Conservation (phyloP, 2,329 filamentous ascomycete species). For the Graphiopsis chlorocephala region DNA sequence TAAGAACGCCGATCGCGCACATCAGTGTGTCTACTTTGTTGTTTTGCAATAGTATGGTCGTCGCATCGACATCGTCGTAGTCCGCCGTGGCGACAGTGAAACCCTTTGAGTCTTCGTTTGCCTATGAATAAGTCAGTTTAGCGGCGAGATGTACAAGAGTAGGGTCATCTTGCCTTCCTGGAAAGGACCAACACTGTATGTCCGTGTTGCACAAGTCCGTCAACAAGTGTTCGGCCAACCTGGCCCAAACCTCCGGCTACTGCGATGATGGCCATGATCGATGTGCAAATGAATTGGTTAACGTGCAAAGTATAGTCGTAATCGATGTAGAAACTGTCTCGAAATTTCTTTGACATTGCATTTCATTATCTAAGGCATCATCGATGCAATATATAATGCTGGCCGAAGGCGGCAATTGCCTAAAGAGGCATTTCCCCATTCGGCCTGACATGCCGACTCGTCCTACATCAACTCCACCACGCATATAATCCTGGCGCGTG, state of each 20-base stretch:
- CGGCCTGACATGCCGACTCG: background rate
- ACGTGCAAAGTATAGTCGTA: background rate
- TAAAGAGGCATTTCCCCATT: background rate
- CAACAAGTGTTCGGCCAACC: slow-evolving; percentile 21
- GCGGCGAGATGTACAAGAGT: too few species aligned
- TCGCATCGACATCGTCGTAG: background rate
- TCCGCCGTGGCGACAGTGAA: slow-evolving; percentile 13
- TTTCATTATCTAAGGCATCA: background rate
- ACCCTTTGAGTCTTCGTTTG: background rate
- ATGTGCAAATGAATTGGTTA: background rate
- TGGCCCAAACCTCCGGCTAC: slow-evolving; percentile 24
- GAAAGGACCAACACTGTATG: slow-evolving; percentile 21
- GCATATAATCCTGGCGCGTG: background rate
- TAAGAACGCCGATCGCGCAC: slow-evolving; percentile 18
- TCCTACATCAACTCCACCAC: background rate
- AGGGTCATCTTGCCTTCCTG: slow-evolving; percentile 4
- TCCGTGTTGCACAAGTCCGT: slow-evolving; percentile 18
- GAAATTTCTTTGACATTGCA: background rate
- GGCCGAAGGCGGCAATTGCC: background rate
- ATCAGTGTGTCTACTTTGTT: slow-evolving; percentile 21
- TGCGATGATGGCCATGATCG: slow-evolving; percentile 22
- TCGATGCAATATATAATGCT: background rate
- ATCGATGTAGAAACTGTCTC: background rate
- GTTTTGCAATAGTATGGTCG: background rate
- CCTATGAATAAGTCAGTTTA: background rate